Conservation (phyloP, 106 monocot species). For the Triglochin maritima region DNA sequence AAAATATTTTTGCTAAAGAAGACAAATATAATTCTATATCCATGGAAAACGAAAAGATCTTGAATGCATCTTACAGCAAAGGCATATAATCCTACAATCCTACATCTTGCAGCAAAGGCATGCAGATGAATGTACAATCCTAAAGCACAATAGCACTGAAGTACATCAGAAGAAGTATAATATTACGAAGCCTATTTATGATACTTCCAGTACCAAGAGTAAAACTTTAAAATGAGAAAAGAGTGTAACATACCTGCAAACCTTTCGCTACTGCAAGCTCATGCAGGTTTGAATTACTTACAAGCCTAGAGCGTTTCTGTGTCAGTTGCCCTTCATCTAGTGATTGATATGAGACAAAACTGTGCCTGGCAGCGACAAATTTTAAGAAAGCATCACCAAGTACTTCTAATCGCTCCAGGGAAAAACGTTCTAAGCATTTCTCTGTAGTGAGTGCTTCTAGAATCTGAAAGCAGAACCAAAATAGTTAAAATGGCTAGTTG, state of each 20-base stretch:
- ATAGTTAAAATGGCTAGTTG: not conserved
- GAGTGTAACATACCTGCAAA: constrained; percentile 46
- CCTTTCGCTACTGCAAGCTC: constrained; percentile 61
- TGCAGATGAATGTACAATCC: no score
- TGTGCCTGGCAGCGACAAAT: constrained; percentile 66
- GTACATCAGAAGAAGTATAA: no score
- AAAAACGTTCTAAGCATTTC: constrained; percentile 83
- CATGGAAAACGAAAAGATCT: no score
- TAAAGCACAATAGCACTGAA: no score
- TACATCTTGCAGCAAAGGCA: no score
- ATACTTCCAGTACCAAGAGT: no score
- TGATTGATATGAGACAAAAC: constrained; percentile 60
- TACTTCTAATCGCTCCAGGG: constrained; percentile 88
- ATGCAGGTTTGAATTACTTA: constrained; percentile 75
- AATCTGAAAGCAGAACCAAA: constrained; percentile 34
- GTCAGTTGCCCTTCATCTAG: constrained; percentile 96
- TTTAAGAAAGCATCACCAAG: constrained; percentile 97
- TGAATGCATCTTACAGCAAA: no score
- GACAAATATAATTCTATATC: no score
- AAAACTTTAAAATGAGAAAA: no score
- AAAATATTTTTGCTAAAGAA: no score
- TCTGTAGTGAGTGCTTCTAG: constrained; percentile 90
- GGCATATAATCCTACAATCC: no score
- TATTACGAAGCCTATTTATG: no score
- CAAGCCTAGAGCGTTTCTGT: constrained; percentile 49